Conservation (phyloP, 2,329 filamentous ascomycete genomes). For the Mycocentrospora acerina region DNA sequence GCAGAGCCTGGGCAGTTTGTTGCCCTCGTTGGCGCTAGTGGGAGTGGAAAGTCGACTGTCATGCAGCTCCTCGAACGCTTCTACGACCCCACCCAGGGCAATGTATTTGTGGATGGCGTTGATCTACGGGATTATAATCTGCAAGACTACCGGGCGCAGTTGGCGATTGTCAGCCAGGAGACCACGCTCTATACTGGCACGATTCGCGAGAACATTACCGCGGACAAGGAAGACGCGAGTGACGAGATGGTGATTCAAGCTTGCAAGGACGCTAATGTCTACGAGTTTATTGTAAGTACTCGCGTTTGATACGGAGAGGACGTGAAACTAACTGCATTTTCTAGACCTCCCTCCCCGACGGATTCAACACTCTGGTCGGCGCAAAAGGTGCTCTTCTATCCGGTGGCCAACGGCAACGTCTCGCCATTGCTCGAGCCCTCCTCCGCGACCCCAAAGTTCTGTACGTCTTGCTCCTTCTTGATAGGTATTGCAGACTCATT, state of each 20-base stretch:
- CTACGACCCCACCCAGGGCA: slow-evolving; percentile 83
- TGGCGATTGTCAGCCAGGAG: slow-evolving; percentile 94
- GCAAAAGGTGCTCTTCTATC: slow-evolving; percentile 66
- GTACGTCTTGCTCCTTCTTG: slow-evolving; percentile 67
- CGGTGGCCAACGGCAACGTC: slow-evolving; percentile 92
- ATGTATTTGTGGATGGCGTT: slow-evolving; percentile 77
- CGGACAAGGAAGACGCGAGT: slow-evolving; percentile 62
- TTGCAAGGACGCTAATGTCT: slow-evolving; percentile 65
- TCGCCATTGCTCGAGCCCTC: slow-evolving; percentile 91
- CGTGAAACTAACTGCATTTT: slow-evolving; percentile 1
- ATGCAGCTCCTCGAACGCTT: slow-evolving; percentile 92
- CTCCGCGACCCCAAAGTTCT: slow-evolving; percentile 88
- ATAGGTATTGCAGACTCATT: slow-evolving; percentile 75
- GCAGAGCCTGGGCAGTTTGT: slow-evolving; percentile 80
- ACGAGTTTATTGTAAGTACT: slow-evolving; percentile 38
- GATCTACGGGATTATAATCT: slow-evolving; percentile 77
- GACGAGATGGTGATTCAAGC: slow-evolving; percentile 75
- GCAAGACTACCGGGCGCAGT: slow-evolving; percentile 79
- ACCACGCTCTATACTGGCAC: slow-evolving; percentile 93
- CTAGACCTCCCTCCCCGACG: slow-evolving; percentile 55
- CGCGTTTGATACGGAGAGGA: neutral
- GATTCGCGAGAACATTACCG: slow-evolving; percentile 81
- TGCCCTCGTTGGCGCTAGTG: slow-evolving; percentile 89
- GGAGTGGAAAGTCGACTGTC: slow-evolving; percentile 92
- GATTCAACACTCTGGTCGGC: slow-evolving; percentile 82